Base-by-base conservation (phyloP, 169 alveolate species). In the Blepharisma undulans region DNA sequence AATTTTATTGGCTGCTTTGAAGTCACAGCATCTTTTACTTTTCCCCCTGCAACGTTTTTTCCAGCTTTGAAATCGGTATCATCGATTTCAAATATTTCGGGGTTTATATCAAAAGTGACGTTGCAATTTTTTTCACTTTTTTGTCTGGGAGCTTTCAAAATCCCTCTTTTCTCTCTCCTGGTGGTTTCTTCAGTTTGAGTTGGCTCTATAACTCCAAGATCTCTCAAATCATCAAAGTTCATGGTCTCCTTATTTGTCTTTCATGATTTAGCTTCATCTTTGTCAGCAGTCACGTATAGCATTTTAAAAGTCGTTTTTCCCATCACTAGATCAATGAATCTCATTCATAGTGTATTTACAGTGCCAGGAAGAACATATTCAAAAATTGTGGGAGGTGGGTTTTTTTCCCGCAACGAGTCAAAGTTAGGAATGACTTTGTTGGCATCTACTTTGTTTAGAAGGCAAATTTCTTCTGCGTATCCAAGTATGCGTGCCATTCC, bases 61-160 rank as follows among this genome's bases (percentile, higher is more conserved):
- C 89, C 89, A 82, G 89, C 76, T 36, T 34, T 34, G 60, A 82
- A 82, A 7, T 82, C 89, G 19, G 89, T 82, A 34, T 48, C 78
- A 1, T n/a, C 60, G 8, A 82, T 21, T n/a, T 82, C 33, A 30
- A 36, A 82, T 34, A 36, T 21, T 14, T 82, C 30, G 6, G 89
- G 89, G 33, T 30, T 30, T 6, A 48, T 22, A 22, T 82, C 89
- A 59, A 82, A 82, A 32, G 29, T 48, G 8, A 82, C 86, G 6
- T 25, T 29, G 10, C 29, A 25, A 32, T 78, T 78, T 32, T 78
- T 82, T 6, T 36, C 25, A 48, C 66, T 74, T 74, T 82, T 82
- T 22, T 22, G 61, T 0, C 29, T 10, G 12, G 33, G 71, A 18
- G 5, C 29, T 82, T 82, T 82, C 21, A 82, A 60, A 82, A 59